A percentile compares a stretch with the other conserved stretches of the same genome.
phyloP scores from a whole-genome alignment of 2,329 filamentous ascomycete genomes.

The Chrysosphaeria jannelii region DNA sequence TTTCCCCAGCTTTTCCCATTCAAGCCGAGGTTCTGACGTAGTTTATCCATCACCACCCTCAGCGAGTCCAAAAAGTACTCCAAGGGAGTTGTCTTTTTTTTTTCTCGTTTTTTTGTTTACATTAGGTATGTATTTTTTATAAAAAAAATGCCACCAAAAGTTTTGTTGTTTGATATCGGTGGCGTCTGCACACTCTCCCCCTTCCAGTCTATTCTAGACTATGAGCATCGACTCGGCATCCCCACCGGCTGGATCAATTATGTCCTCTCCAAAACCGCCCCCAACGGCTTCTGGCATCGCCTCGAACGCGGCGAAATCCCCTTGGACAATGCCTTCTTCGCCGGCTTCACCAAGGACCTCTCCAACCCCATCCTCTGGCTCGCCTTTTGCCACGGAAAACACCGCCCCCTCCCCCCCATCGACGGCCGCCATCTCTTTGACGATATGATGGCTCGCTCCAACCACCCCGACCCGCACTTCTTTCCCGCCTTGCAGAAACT shows the following conservation, averaged over 20 bases:
- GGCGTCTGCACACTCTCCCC: slow-evolving; percentile 84
- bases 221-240: slow-evolving; percentile 47
- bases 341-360: slow-evolving; percentile 46
- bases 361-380: slow-evolving; percentile 36
- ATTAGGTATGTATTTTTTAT: too few species aligned
- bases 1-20: too few species aligned
- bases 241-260: slow-evolving; percentile 79
- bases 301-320: slow-evolving; percentile 61
- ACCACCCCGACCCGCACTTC: slow-evolving; percentile 58
- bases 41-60: too few species aligned
- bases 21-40: too few species aligned
- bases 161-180: slow-evolving; percentile 79
- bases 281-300: slow-evolving; percentile 60
- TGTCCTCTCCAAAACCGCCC: slow-evolving; percentile 51
- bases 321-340: slow-evolving; percentile 47
- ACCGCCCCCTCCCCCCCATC: slow-evolving; percentile 37
- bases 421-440: slow-evolving; percentile 61
- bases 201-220: slow-evolving; percentile 77
- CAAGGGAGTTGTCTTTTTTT: too few species aligned
- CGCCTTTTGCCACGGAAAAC: slow-evolving; percentile 21
- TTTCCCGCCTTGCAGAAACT: slow-evolving; percentile 49
- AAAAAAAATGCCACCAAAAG: slow-evolving; percentile 30
- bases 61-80: too few species aligned
- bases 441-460: slow-evolving; percentile 59
- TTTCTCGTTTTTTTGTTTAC: too few species aligned